Evolutionary conservation across 345 rosid genomes (phyloP), one percentile per base, ranked within the genome.

Genomic region (Triadica sebifera): DNA sequence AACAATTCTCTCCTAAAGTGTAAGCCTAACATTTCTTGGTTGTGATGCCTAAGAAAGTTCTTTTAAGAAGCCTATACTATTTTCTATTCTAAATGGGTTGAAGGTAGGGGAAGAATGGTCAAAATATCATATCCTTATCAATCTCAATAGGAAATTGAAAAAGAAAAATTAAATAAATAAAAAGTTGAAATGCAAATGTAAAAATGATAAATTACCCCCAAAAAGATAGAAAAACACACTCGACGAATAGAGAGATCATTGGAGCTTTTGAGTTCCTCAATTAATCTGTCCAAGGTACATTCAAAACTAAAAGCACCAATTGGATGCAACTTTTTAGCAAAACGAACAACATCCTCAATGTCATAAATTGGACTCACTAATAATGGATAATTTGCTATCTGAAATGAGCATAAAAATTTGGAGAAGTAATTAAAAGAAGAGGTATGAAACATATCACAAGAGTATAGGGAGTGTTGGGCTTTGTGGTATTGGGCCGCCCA

Each of bases 381-480:
- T 74, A 95, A 91, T 64, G 98, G 99, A 86, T 95, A 98, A 80
- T 95, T 95, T 81, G 98, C 97, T 81, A 95, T 95, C 99, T 93
- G 76, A 76, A 75, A 46, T 52, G 61, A 70, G 73, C 53, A 60
- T 24, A 41, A 43, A 64, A 67, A 53, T 49, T 20, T 45, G 50
- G 47, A 29, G 11, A 59, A 53, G 19, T 25, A 13, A 49, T 38
- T 39, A 55, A 56, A 56, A 56, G 19, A 24, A 17, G 65, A 24
- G 17, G 24, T 39, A 55, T n/a, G n/a, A 24, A 25, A 34, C 50
- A 11, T 3, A 47, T 64, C 13, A 56, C 51, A 59, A 45, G 11
- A 66, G 34, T 10, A 7, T 43, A 25, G 67, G 39, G 20, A 63
- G 46, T 51, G n/a, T n/a, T n/a, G n/a, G n/a, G n/a, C n/a, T n/a